A percentile compares a stretch with the other conserved stretches of the same genome.
Evolutionary conservation across 192 early-diverging fungal species (phyloP).

Genomic region (Backusella australiensis): DNA sequence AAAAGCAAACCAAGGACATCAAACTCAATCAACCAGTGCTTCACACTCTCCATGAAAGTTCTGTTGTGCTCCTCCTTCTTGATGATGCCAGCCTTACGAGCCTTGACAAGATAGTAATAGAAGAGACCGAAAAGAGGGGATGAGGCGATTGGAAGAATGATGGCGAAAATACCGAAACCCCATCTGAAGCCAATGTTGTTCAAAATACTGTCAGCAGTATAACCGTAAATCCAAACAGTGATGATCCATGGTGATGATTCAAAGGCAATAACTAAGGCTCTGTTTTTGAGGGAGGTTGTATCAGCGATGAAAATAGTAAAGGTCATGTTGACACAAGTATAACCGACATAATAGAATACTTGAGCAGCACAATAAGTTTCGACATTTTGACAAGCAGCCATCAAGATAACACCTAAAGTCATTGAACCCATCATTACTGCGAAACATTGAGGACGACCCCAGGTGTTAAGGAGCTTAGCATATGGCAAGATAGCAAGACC

Average conservation of each 20-base stretch:
- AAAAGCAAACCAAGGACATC: conserved; percentile 11
- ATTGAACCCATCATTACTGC: neutral
- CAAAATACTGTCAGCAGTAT: conserved; percentile 13
- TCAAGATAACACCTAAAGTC: conserved; percentile 4
- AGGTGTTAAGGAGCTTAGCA: conserved; percentile 13
- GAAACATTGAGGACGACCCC: conserved; percentile 12
- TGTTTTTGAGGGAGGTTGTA: conserved; percentile 4
- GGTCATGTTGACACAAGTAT: neutral
- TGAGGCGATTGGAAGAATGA: neutral
- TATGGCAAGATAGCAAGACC: conserved; percentile 1
- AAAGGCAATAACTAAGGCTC: conserved; percentile 14
- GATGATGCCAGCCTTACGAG: conserved; percentile 10
- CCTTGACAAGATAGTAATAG: conserved; percentile 10
- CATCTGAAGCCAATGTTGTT: conserved; percentile 16
- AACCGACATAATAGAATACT: conserved; percentile 14
- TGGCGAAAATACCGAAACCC: conserved; percentile 24
- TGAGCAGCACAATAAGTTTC: conserved; percentile 15
- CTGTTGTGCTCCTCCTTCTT: conserved; percentile 12
- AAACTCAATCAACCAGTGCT: neutral
- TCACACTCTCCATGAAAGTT: neutral
- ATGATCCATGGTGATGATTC: conserved; percentile 5
- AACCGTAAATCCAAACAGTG: conserved; percentile 12
- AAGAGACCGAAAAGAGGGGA: conserved; percentile 12
- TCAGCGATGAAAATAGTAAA: conserved; percentile 10
- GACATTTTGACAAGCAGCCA: neutral